phyloP scores from a whole-genome alignment of 208 protist species.

The Naegleria gruberi region DNA sequence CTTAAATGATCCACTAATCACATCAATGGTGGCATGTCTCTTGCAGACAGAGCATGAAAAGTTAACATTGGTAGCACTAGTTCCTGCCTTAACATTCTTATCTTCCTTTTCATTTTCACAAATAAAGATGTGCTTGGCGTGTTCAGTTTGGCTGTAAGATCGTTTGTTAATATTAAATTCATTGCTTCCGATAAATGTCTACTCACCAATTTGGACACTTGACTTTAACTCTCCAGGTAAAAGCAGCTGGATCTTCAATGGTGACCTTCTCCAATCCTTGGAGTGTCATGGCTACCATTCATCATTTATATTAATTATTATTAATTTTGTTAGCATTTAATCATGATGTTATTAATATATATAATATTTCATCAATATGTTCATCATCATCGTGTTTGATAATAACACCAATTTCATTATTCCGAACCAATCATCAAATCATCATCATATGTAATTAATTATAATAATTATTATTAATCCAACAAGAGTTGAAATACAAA shows the following conservation, averaged over 20 bases:
- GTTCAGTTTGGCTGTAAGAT: neutral
- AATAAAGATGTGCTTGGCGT: neutral
- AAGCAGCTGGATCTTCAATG: neutral
- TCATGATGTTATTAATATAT: too few relatives aligned
- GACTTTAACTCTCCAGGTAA: neutral
- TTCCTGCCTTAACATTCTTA: neutral
- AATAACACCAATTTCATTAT: too few relatives aligned
- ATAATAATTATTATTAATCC: too few relatives aligned
- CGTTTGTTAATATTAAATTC: too few relatives aligned
- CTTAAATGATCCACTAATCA: neutral
- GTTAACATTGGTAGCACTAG: neutral
- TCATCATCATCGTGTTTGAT: too few relatives aligned
- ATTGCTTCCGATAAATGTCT: neutral
- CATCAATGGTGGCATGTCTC: neutral
- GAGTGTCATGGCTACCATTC: neutral
- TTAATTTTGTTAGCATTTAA: too few relatives aligned
- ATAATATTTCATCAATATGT: too few relatives aligned
- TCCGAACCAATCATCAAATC: too few relatives aligned
- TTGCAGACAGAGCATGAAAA: neutral
- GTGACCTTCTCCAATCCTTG: neutral
- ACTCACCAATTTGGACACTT: neutral
- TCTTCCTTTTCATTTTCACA: neutral
- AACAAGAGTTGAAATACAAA: too few relatives aligned
- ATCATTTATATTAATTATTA: too few relatives aligned
- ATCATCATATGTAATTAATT: too few relatives aligned